Conservation (phyloP, 306 rosid species). For the Hylodesmum podocarpum region DNA sequence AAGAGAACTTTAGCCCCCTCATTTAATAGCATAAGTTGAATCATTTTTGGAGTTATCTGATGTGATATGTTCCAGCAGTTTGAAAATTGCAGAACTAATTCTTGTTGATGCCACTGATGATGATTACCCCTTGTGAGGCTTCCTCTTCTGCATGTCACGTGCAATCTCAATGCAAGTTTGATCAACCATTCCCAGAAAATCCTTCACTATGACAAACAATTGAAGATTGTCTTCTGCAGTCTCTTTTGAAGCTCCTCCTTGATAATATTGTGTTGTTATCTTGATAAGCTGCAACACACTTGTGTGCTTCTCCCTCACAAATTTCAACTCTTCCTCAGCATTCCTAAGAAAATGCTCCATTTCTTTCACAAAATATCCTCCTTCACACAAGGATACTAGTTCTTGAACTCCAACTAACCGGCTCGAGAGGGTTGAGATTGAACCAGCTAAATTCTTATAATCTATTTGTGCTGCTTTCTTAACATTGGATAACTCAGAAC, state of each 20-base stretch:
- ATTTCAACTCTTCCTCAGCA: constrained; percentile 51
- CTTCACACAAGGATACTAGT: constrained; percentile 41
- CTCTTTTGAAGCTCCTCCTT: constrained; percentile 61
- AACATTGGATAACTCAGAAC: constrained; percentile 68
- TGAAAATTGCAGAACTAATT: constrained; percentile 37
- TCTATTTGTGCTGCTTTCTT: constrained; percentile 73
- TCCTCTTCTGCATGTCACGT: constrained; percentile 54
- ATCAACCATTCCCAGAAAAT: constrained; percentile 86
- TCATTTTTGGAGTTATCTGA: constrained; percentile 29
- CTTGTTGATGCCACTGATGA: constrained; percentile 12
- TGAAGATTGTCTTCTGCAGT: constrained; percentile 51
- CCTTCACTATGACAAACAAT: constrained; percentile 64
- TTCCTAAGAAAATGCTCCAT: constrained; percentile 57
- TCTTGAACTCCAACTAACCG: constrained; percentile 36
- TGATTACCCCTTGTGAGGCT: constrained; percentile 33
- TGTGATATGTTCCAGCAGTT: not conserved
- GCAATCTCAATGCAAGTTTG: constrained; percentile 65
- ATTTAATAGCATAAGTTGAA: constrained; percentile 33
- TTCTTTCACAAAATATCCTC: constrained; percentile 54
- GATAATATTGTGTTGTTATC: constrained; percentile 62
- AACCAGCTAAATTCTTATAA: constrained; percentile 40
- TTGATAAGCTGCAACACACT: constrained; percentile 58
- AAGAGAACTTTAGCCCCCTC: not conserved
- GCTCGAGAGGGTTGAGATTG: constrained; percentile 44
- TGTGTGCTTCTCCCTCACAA: constrained; percentile 40